These are phyloP conservation scores for Penicilliopsis zonata DNA, from an alignment of 495 filamentous ascomycete species.

Conservation along the genomic window DNA sequence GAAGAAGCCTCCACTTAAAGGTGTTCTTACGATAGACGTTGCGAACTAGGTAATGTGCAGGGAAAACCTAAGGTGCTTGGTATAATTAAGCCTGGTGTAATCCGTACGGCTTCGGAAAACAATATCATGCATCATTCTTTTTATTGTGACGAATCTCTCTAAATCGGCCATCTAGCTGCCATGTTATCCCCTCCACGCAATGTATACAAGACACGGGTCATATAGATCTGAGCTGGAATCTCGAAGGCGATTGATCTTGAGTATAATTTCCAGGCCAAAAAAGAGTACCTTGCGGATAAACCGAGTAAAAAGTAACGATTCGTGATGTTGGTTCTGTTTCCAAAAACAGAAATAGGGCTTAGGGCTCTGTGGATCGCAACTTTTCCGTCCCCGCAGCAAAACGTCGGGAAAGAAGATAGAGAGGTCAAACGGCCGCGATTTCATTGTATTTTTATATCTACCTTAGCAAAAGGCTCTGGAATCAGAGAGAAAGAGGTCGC, in stretches of 20 bases:
- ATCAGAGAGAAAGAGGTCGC: too few relatives aligned
- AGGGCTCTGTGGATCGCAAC: constrained; percentile 24
- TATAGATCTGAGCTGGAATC: constrained; percentile 1
- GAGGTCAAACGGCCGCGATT: too few relatives aligned
- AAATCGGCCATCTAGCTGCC: background rate
- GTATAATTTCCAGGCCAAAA: too few relatives aligned
- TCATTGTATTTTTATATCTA: background rate
- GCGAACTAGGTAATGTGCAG: constrained; percentile 9
- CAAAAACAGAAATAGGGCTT: constrained; percentile 31
- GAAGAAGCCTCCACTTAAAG: constrained; percentile 30
- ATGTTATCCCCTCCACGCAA: background rate
- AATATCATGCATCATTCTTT: constrained; percentile 18
- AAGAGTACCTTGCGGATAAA: background rate
- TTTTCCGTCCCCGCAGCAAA: too few relatives aligned
- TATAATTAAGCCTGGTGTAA: constrained; percentile 28
- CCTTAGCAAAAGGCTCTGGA: background rate
- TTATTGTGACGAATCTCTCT: background rate
- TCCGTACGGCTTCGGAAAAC: constrained; percentile 25
- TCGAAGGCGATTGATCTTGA: background rate
- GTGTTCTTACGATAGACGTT: constrained; percentile 10
- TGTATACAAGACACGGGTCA: background rate
- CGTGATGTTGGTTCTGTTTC: constrained; percentile 2
- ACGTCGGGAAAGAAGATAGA: too few relatives aligned
- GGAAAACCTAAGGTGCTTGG: constrained; percentile 9
- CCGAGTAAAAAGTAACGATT: background rate